phyloP scores from a whole-genome alignment of 139 green algal species.

The Zygnema circumcarinatum region DNA sequence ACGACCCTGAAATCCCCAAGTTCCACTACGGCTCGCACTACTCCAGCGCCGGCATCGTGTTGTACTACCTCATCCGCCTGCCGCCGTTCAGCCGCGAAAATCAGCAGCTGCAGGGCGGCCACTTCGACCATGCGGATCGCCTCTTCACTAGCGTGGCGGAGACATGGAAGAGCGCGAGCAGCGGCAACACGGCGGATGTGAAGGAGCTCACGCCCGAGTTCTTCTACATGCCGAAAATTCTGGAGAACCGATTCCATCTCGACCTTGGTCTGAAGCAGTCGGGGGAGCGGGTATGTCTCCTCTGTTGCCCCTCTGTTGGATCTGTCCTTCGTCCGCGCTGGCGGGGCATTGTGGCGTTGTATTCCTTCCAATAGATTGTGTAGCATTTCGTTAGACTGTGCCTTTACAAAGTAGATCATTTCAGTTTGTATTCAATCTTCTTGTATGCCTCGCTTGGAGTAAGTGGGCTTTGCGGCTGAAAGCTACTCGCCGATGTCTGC shows the following conservation, averaged over 20 bases:
- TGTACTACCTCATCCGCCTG: slow-evolving; percentile 67
- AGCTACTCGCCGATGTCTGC: too few relatives aligned
- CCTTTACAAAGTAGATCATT: too few relatives aligned
- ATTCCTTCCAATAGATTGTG: too few relatives aligned
- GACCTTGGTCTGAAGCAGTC: slow-evolving; percentile 55
- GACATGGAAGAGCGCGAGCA: slow-evolving; percentile 57
- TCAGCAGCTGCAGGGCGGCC: slow-evolving; percentile 63
- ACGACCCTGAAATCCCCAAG: slow-evolving; percentile 61
- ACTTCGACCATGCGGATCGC: slow-evolving; percentile 70
- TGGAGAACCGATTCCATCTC: slow-evolving; percentile 65
- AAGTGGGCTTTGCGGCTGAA: too few relatives aligned
- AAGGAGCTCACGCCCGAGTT: slow-evolving; percentile 99
- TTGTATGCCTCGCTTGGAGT: too few relatives aligned
- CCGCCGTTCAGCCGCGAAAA: slow-evolving; percentile 65
- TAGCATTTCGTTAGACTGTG: too few relatives aligned
- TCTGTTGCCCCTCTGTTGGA: too few relatives aligned
- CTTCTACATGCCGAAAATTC: slow-evolving; percentile 72
- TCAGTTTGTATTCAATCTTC: too few relatives aligned
- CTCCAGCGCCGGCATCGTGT: slow-evolving; percentile 63
- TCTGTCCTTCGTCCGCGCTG: too few relatives aligned
- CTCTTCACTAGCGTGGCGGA: slow-evolving; percentile 62
- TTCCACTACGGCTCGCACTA: slow-evolving; percentile 75
- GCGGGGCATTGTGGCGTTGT: too few relatives aligned
- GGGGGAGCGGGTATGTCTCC: slow-evolving; percentile 51
- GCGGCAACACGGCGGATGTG: slow-evolving; percentile 79